These are phyloP conservation scores for Trypanosomatidae sp. DNA, from an alignment of 208 protist genomes.

Conservation along the genomic window DNA sequence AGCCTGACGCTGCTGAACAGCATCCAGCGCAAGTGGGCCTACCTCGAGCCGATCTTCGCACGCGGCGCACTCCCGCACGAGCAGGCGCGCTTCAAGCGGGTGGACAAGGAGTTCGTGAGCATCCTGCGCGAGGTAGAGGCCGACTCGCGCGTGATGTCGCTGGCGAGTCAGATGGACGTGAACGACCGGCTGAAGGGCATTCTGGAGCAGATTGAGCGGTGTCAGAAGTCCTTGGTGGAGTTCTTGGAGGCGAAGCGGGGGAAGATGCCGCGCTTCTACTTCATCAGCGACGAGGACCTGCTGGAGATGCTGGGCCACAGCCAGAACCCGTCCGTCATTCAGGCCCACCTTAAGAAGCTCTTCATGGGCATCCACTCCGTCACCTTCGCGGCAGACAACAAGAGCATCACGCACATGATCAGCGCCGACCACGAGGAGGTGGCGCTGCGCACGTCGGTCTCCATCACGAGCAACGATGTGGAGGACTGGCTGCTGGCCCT, in stretches of 20 bases:
- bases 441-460: too few species aligned
- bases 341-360: slow-evolving; percentile 93
- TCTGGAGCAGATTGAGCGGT: slow-evolving; percentile 95
- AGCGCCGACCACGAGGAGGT: slow-evolving; percentile 90
- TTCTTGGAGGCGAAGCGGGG: slow-evolving; percentile 98
- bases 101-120: slow-evolving; percentile 96
- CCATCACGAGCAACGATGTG: too few species aligned
- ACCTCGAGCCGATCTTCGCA: slow-evolving; percentile 98
- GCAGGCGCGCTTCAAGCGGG: slow-evolving; percentile 94
- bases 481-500: slow-evolving; percentile 94
- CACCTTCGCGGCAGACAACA: slow-evolving; percentile 75
- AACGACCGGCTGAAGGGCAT: slow-evolving; percentile 89
- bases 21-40: slow-evolving; percentile 98
- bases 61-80: slow-evolving; percentile 96
- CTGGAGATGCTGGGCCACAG: slow-evolving; percentile 98
- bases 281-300: slow-evolving; percentile 98
- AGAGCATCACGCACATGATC: slow-evolving; percentile 89
- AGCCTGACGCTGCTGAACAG: slow-evolving; percentile 88
- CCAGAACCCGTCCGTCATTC: slow-evolving; percentile 89
- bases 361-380: slow-evolving; percentile 94
- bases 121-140: slow-evolving; percentile 91
- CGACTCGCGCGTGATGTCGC: slow-evolving; percentile 91
- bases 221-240: slow-evolving; percentile 96
- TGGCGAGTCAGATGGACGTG: slow-evolving; percentile 81
- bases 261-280: slow-evolving; percentile 97